Evolutionary conservation across 441 rosid genomes (phyloP).

Genomic region (Pelargonium australe): DNA sequence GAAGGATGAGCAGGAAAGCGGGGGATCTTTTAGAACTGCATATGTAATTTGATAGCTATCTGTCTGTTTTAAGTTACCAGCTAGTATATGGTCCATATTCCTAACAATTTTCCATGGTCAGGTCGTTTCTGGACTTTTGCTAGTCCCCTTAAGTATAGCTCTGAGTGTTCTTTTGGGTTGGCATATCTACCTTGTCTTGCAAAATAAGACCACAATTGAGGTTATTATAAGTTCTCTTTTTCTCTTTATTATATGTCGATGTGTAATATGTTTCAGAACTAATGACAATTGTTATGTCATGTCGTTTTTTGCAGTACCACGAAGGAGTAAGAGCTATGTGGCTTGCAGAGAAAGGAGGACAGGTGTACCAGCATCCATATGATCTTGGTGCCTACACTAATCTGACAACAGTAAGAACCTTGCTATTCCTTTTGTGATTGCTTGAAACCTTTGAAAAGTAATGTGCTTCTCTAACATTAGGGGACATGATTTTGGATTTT

Average conservation of each 20-base stretch:
- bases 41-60: constrained; percentile 43
- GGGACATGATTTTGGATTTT: too few relatives aligned
- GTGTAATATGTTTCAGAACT: neutral
- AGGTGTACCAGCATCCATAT: constrained; percentile 77
- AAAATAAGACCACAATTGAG: constrained; percentile 90
- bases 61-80: constrained; percentile 21
- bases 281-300: constrained; percentile 7
- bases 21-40: constrained; percentile 52
- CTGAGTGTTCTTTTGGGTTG: constrained; percentile 72
- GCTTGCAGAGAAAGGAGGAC: constrained; percentile 88
- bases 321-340: constrained; percentile 95
- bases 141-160: constrained; percentile 55
- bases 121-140: constrained; percentile 68
- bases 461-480: too few relatives aligned
- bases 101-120: constrained; percentile 26
- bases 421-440: neutral
- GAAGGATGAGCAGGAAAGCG: constrained; percentile 55
- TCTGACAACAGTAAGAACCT: constrained; percentile 47
- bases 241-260: neutral
- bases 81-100: constrained; percentile 13
- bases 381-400: constrained; percentile 69
- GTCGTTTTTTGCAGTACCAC: constrained; percentile 49
- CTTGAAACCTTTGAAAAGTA: too few relatives aligned
- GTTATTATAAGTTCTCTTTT: constrained; percentile 20
- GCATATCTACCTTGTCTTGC: constrained; percentile 76